Evolutionary conservation across 2,329 filamentous ascomycete species (phyloP), one percentile per base, ranked within the genome.

Genomic region (Corinectria fuckeliana): DNA sequence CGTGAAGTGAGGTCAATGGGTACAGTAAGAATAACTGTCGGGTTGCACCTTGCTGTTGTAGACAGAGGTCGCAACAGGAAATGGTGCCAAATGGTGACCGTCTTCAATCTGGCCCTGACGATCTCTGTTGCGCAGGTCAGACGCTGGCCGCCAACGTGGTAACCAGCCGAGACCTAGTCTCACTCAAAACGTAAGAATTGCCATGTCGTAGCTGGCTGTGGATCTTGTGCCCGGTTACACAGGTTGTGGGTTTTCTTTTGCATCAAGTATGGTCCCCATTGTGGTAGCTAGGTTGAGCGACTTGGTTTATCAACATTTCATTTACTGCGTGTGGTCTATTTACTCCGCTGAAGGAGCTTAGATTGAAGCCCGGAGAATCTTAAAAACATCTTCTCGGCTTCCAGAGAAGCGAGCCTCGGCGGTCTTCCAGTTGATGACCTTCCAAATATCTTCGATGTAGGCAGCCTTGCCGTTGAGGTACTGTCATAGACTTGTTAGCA

Each of bases 391-490:
- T 9, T 81, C 80, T 4, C 76, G 75, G 4, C 66, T 76, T 3
- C 84, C 83, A 2, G 76, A 67, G 74, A 85, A 91, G 26, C 90
- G 82, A 58, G 81, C 76, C 77, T 91, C 89, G 1, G 86, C 84
- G 5, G 83, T 87, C 76, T 88, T 86, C 91, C 90, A 93, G 78
- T 92, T 92, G 71, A 93, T 86, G 28, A 93, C 85, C 30, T 87
- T 87, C 90, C 90, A 93, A 67, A 92, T 90, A 62, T 90, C 90
- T 61, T 90, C 85, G 6, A 92, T 83, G 68, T 93, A 93, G 0
- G 86, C 86, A 1, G 87, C 88, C 76, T 92, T 92, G 60, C 87
- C 86, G 69, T 93, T 93, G 58, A 89, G 80, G 68, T 92, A 93
- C 85, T 91, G 81, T 39, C 86, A 76, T 71, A 32, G 18, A 53